Base-by-base conservation (phyloP, 768 basidiomycete genomes). In the Lentinula detonsa region DNA sequence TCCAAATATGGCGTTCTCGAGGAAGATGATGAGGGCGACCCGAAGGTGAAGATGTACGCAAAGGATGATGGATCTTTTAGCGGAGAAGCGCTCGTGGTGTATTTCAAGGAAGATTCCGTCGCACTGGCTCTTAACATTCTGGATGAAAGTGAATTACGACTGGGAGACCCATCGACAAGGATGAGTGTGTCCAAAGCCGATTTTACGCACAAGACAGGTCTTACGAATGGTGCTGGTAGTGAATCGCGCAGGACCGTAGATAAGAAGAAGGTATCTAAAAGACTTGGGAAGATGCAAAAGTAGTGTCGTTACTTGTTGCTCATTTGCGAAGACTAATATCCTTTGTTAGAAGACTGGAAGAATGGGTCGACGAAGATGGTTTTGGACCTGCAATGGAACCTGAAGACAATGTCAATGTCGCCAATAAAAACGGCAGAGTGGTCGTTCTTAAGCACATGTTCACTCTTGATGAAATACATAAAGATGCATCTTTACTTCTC, bases 361-460 rank as follows among this genome's bases (percentile, higher is more conserved):
- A 97, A 68, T 98, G 96, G 96, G 89, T 93, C 61, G 94, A 93
- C 35, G 93, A 93, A 70, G 94, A 95, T 64, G 93, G 93, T 2
- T 93, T 93, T 65, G 94, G 93, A 5, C 91, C 91, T 0, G 72
- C 80, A 15, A 76, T 81, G 55, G 80, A 84, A 16, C 80, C 81
- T 21, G 81, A 42, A 53, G 87, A 89, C 64, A 72, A 75, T 21
- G 69, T 66, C 33, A 72, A 76, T 23, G 68, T 74, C 5, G 70
- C 71, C 34, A 83, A 83, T 70, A 80, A 84, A 69, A 82, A 81
- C 67, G 81, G 79, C 70, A 83, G 94, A 35, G 89, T 98, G 3
- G 95, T 97, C 8, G 93, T 99, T 0, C 76, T 99, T 64, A 95
- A 93, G 71, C 87, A 93, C 67, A 98, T 98, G 95, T 99, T 99